A percentile compares a stretch with the other conserved stretches of the same genome.
These are phyloP conservation scores for Pseudohalonectria lignicola DNA, from an alignment of 2,329 filamentous ascomycete genomes.

Conservation along the genomic window DNA sequence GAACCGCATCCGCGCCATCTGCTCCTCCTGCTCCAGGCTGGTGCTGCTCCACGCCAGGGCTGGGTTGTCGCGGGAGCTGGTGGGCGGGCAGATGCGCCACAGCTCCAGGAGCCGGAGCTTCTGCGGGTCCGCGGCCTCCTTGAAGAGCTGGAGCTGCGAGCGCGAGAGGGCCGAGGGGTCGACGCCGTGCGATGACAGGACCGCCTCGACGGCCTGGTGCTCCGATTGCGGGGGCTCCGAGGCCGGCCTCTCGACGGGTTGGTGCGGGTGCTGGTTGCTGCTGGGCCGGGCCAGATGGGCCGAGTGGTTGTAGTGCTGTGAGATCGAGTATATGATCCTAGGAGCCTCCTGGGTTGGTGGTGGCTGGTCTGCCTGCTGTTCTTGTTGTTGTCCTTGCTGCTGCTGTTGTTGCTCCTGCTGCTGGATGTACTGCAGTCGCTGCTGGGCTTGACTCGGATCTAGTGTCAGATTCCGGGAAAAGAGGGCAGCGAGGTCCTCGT, in stretches of 20 bases:
- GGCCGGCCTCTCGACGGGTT: constrained; percentile 31
- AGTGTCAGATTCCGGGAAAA: constrained; percentile 69
- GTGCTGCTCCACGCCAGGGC: constrained; percentile 36
- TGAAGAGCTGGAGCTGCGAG: constrained; percentile 70
- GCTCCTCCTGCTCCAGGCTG: constrained; percentile 45
- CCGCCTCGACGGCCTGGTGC: constrained; percentile 38
- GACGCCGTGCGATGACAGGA: constrained; percentile 57
- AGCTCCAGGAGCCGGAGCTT: constrained; percentile 68
- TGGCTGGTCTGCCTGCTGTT: background rate
- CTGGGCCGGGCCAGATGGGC: constrained; percentile 43
- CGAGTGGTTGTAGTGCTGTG: constrained; percentile 78
- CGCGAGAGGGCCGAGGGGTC: constrained; percentile 58
- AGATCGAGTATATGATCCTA: constrained; percentile 59
- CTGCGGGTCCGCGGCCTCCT: constrained; percentile 61
- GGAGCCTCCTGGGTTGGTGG: constrained; percentile 11
- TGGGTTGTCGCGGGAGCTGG: constrained; percentile 36
- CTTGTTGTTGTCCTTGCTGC: background rate
- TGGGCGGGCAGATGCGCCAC: constrained; percentile 72
- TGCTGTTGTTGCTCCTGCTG: background rate
- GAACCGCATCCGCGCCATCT: constrained; percentile 50
- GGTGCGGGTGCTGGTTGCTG: no score
- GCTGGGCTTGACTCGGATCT: constrained; percentile 18
- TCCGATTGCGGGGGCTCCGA: constrained; percentile 40
- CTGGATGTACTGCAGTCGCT: no score
- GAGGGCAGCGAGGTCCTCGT: constrained; percentile 73